A percentile compares a stretch with the other conserved stretches of the same genome.
These are phyloP conservation scores for Tetracladium marchalianum DNA, from an alignment of 495 filamentous ascomycete species.

Conservation along the genomic window DNA sequence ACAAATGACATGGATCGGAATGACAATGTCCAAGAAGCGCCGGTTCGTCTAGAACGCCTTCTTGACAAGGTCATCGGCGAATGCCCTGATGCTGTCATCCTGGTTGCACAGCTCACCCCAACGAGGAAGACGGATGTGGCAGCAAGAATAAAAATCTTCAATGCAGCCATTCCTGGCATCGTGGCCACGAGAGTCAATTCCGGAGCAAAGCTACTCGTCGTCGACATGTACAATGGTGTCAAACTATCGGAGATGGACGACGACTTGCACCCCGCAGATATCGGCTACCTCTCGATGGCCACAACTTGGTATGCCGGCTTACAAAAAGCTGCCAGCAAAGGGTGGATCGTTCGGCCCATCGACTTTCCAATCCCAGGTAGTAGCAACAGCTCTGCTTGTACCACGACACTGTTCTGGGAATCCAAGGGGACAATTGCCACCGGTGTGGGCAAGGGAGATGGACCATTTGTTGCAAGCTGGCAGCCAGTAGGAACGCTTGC, in stretches of 20 bases:
- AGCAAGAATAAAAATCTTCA: constrained; percentile 18
- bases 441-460: not conserved
- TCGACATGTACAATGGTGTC: constrained; percentile 20
- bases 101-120: constrained; percentile 27
- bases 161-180: constrained; percentile 18
- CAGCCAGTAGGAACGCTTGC: not conserved
- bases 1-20: constrained; percentile 23
- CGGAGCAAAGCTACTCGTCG: constrained; percentile 19
- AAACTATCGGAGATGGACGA: constrained; percentile 19
- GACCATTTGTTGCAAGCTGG: not conserved
- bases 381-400: not conserved
- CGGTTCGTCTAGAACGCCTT: constrained; percentile 23
- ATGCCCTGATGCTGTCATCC: constrained; percentile 24
- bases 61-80: constrained; percentile 22
- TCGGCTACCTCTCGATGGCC: constrained; percentile 36
- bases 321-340: constrained; percentile 23
- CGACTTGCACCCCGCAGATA: constrained; percentile 29
- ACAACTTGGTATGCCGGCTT: constrained; percentile 31
- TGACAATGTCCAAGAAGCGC: constrained; percentile 21
- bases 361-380: not conserved
- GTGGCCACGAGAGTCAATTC: constrained; percentile 15
- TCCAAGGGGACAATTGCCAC: not conserved
- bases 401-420: not conserved
- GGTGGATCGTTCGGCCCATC: constrained; percentile 24
- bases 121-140: constrained; percentile 20